Base-by-base conservation (phyloP, 148 eudicot genomes). In the Nyssa sinensis region DNA sequence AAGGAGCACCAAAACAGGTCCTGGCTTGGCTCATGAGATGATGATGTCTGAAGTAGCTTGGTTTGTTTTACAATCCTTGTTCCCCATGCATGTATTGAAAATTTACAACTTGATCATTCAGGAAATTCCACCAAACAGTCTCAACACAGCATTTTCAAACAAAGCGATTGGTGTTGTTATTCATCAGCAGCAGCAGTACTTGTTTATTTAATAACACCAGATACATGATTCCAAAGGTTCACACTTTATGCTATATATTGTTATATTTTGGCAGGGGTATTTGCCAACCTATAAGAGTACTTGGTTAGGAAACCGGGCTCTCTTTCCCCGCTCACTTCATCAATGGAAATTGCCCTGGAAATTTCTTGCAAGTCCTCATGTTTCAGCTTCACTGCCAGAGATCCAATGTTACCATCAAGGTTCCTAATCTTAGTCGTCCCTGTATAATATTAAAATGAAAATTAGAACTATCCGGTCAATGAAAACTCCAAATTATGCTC, bases 401-500 rank as follows among this genome's bases (percentile, higher is more conserved):
- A 61, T 17, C 68, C 55, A 34, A 73, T 61, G 37, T 78, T 78
- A 29, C 17, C 64, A 39, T 78, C 73, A 4, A 78, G 81, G 64
- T 78, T 78, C 66, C 67, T 60, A n/a, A 73, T 62, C 73, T 67
- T 67, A 0, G 81, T 73, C 19, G 81, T 73, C 35, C 81, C 77
- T 78, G 19, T 58, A 66, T 32, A 58, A 13, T 35, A 64, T 33
- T 21, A 16, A 19, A 30, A 34, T 33, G 14, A 64, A 32, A 17
- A 64, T 30, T 6, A 31, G 25, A 64, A 64, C 68, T 13, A 31
- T n/a, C 24, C 68, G 10, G 19, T 1, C 34, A 64, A 19, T 34
- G 13, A 64, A 21, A 65, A 30, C 14, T n/a, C 34, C 31, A 65
- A 23, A 65, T 17, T 17, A 55, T 55, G 59, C 3, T 2, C 5